Percentiles rank a stretch among this genome's conserved stretches.
Evolutionary conservation across 345 rosid genomes (phyloP).

Genomic region (Atalantia buxifolia): DNA sequence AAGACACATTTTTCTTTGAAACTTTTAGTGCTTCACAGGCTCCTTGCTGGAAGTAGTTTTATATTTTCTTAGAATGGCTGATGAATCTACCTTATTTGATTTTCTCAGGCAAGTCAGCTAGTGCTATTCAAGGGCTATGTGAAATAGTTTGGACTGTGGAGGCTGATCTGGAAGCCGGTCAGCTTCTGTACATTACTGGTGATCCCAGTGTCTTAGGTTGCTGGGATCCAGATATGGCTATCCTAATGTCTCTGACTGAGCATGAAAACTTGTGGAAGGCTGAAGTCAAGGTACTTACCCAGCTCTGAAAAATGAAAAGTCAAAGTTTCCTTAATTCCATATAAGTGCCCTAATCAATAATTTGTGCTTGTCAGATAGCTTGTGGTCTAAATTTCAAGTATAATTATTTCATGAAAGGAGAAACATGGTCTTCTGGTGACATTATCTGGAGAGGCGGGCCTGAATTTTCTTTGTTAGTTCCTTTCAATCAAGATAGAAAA

Average conservation of each 20-base stretch:
- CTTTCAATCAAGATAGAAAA: slow-evolving; percentile 42
- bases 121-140: slow-evolving; percentile 40
- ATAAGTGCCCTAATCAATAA: slow-evolving; percentile 8
- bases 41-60: slow-evolving; percentile 23
- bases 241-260: slow-evolving; percentile 58
- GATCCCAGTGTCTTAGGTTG: slow-evolving; percentile 71
- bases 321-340: neutral
- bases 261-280: slow-evolving; percentile 66
- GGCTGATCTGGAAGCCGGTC: slow-evolving; percentile 68
- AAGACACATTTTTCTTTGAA: neutral
- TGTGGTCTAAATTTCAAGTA: slow-evolving; percentile 78
- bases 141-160: slow-evolving; percentile 76
- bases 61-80: slow-evolving; percentile 19
- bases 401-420: slow-evolving; percentile 63
- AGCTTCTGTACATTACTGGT: slow-evolving; percentile 67
- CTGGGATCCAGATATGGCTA: slow-evolving; percentile 81
- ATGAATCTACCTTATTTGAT: slow-evolving; percentile 20
- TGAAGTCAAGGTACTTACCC: slow-evolving; percentile 61
- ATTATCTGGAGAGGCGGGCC: slow-evolving; percentile 87
- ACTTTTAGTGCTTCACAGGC: slow-evolving; percentile 11
- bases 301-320: neutral
- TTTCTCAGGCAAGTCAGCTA: slow-evolving; percentile 49
- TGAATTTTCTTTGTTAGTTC: slow-evolving; percentile 65
- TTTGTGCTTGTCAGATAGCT: slow-evolving; percentile 53
- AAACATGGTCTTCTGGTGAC: slow-evolving; percentile 43